phyloP scores from a whole-genome alignment of 768 basidiomycete genomes.

The Candolleomyces efflorescens region DNA sequence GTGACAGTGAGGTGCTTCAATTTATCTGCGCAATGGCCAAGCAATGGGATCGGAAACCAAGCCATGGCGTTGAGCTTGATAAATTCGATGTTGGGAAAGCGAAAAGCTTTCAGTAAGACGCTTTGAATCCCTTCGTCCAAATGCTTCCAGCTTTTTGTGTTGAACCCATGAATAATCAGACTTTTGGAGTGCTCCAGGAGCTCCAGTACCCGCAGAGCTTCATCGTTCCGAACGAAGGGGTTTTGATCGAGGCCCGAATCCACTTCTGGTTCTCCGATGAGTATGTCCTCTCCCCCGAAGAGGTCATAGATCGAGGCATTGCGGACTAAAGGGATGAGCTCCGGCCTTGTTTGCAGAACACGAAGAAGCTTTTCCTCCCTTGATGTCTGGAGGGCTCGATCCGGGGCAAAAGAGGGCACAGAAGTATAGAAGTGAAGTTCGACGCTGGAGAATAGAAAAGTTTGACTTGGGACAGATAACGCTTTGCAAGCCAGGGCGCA shows the following conservation, averaged over 20 bases:
- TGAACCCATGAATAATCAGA: neutral
- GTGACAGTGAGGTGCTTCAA: neutral
- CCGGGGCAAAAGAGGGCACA: neutral
- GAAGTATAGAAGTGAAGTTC: neutral
- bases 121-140: neutral
- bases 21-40: neutral
- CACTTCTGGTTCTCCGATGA: neutral
- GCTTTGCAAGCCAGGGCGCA: neutral
- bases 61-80: constrained; percentile 2
- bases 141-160: neutral
- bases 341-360: neutral
- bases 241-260: neutral
- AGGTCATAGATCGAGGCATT: neutral
- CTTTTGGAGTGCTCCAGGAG: neutral
- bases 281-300: neutral
- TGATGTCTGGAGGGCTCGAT: neutral
- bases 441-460: neutral
- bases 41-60: neutral
- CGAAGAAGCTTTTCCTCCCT: neutral
- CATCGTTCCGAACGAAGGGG: neutral
- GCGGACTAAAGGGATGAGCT: neutral
- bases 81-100: neutral
- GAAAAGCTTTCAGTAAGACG: neutral
- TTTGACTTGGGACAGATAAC: neutral
- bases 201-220: neutral